A percentile compares a stretch with the other conserved stretches of the same genome.
These are phyloP conservation scores for Rhizoclosmatium hyalinum DNA, from an alignment of 371 early-diverging fungal genomes.

Conservation along the genomic window DNA sequence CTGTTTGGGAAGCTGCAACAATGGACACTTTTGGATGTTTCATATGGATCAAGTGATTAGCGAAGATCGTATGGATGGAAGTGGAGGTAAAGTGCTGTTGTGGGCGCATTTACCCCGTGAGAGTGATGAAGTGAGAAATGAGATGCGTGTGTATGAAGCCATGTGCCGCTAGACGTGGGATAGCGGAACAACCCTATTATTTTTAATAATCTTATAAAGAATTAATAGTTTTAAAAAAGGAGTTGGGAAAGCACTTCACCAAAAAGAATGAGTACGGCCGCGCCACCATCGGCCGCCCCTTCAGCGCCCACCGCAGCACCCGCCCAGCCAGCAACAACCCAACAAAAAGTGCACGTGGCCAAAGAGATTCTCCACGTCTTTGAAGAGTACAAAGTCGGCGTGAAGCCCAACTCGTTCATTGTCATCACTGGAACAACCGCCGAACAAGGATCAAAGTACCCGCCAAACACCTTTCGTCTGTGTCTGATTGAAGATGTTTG, in stretches of 20 bases:
- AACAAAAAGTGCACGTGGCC: conserved; percentile 26
- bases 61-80: conserved; percentile 39
- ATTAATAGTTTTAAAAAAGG: background rate
- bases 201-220: background rate
- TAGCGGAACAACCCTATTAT: background rate
- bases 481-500: conserved; percentile 35
- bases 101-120: conserved; percentile 63
- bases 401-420: conserved; percentile 29
- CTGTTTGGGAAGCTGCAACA: conserved; percentile 88
- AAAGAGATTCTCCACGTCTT: conserved; percentile 35
- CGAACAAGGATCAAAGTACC: conserved; percentile 24
- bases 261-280: background rate
- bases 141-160: conserved; percentile 27
- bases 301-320: background rate
- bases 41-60: conserved; percentile 32
- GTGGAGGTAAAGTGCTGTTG: conserved; percentile 45
- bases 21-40: conserved; percentile 94
- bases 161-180: conserved; percentile 37
- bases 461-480: conserved; percentile 27
- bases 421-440: conserved; percentile 26
- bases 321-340: background rate
- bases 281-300: background rate
- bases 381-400: conserved; percentile 34
- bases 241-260: background rate
- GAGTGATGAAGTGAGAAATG: conserved; percentile 51